Base-by-base conservation (phyloP, 2,329 filamentous ascomycete species). In the Trichophyton mentagrophytes region DNA sequence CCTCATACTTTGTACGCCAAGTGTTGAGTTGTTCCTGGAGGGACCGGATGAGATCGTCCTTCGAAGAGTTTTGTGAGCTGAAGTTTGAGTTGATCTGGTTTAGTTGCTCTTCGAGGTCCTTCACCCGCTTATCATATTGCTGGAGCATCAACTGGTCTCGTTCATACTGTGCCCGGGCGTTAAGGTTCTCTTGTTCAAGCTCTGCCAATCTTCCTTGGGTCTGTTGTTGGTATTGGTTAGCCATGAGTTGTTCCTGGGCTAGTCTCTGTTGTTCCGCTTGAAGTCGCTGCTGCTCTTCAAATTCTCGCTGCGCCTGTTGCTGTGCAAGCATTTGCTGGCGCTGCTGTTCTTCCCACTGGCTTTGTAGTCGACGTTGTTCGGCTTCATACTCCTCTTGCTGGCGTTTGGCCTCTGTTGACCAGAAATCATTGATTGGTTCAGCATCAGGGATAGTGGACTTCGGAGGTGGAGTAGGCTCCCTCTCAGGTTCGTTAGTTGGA, bases 1-100 rank as follows among this genome's bases (percentile, higher is more conserved):
- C 89, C 73, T 99, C 93, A 70, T 99, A 99, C 74, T 99, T 99
- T 59, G 88, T 87, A 62, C 93, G 83, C 93, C 93, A 99, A 0
- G 91, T 96, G 74, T 96, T 96, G 65, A 97, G 88, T 75, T 97
- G 93, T 76, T 97, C 93, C 70, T 97, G 93, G 20, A 99, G 79
- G 1, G 93, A 86, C 25, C 86, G 82, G 67, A 99, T 91, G 74
- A 97, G 92, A 67, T 97, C 93, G 69, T 99, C 93, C 71, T 91
- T 95, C 71, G 91, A 96, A 40, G 81, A 77, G 59, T 88, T 85
- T 71, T 97, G 93, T 73, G 96, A 86, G 47, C 87, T 86, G 67
- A 89, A 87, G 72, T 90, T 96, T 67, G 80, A 83, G 67, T 90
- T 88, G 59, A 97, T 80, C 66, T 95, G 88, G 55, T 80, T 76